These are phyloP conservation scores for Stygiomarasmius scandens DNA, from an alignment of 1,284 basidiomycete species.

Conservation along the genomic window DNA sequence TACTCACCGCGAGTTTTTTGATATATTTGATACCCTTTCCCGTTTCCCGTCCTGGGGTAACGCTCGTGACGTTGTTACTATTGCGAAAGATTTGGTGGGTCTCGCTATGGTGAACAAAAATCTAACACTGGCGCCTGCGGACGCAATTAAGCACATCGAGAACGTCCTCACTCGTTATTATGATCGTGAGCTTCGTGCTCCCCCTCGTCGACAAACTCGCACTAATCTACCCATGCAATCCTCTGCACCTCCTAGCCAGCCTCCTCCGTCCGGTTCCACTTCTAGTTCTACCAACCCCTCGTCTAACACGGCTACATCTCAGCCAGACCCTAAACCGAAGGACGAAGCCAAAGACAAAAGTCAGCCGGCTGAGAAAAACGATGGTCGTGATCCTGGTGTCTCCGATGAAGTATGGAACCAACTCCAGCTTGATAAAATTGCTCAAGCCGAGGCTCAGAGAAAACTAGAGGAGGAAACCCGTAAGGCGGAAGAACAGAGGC, in stretches of 20 bases:
- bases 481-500: constrained; percentile 28
- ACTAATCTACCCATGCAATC: background rate
- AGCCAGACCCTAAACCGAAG: constrained; percentile 1
- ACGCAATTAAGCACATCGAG: constrained; percentile 32
- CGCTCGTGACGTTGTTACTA: constrained; percentile 58
- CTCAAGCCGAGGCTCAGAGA: constrained; percentile 19
- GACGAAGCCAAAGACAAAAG: background rate
- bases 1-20: constrained; percentile 42
- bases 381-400: constrained; percentile 46
- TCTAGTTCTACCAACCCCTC: too few relatives aligned
- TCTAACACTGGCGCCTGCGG: constrained; percentile 22
- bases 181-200: background rate
- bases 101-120: constrained; percentile 21
- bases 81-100: constrained; percentile 50
- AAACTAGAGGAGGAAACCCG: constrained; percentile 19
- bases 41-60: constrained; percentile 61
- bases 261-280: too few relatives aligned
- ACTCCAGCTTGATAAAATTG: constrained; percentile 40
- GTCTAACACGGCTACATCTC: constrained; percentile 3
- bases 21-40: too few relatives aligned
- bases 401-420: constrained; percentile 46
- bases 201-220: background rate
- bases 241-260: background rate
- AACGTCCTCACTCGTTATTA: background rate
- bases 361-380: background rate